Evolutionary conservation across 2,329 filamentous ascomycete species (phyloP).

Genomic region (Zasmidium angulare): DNA sequence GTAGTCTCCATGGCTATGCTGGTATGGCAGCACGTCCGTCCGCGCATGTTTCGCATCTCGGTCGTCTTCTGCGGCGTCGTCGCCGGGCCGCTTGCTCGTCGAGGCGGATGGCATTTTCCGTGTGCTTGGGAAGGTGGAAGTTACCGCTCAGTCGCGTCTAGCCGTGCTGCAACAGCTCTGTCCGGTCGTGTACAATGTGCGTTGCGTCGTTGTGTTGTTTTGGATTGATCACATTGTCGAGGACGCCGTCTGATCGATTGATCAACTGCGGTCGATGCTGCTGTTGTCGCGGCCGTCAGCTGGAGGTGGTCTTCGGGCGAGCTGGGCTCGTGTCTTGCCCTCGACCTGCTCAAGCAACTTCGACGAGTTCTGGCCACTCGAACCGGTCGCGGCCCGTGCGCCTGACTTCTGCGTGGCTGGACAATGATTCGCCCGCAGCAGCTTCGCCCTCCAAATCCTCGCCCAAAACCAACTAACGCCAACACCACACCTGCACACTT

Average conservation of each 20-base stretch:
- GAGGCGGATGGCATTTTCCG: slow-evolving; percentile 17
- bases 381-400: neutral
- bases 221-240: neutral
- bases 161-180: neutral
- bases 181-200: neutral
- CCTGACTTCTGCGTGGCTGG: neutral
- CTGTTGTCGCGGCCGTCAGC: slow-evolving; percentile 7
- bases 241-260: too few relatives aligned
- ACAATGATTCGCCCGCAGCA: neutral
- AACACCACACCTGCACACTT: neutral
- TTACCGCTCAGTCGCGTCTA: slow-evolving; percentile 14
- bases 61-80: slow-evolving; percentile 18
- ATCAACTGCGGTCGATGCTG: neutral
- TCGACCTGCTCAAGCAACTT: neutral
- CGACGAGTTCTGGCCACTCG: neutral
- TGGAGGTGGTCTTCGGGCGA: neutral
- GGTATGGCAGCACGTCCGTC: slow-evolving; percentile 1
- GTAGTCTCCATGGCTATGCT: slow-evolving; percentile 11
- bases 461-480: neutral
- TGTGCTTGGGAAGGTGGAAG: slow-evolving; percentile 17
- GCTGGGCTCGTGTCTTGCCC: slow-evolving; percentile 6
- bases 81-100: slow-evolving; percentile 25
- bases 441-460: neutral
- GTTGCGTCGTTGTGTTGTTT: neutral
- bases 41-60: slow-evolving; percentile 1